Evolutionary conservation across 1,284 basidiomycete genomes (phyloP), one percentile per base, ranked within the genome.

Genomic region (Boletellus dicymbophilus): DNA sequence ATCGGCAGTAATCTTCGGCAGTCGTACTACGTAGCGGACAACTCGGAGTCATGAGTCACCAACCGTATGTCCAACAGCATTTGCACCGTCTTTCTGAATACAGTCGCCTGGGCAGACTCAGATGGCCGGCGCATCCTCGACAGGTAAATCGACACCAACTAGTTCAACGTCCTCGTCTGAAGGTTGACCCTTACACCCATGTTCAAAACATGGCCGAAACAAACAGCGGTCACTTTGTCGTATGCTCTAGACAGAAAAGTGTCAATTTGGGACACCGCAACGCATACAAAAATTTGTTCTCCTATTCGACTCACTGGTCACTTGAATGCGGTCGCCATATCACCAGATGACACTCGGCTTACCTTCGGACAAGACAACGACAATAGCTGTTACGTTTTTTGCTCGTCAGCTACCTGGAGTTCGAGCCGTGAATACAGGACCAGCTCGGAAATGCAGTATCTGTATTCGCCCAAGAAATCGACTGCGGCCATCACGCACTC

Each of bases 301-400:
- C n/a, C 44, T n/a, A 26, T 49, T 40, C 30, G 26, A n/a, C 45
- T 39, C 37, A 28, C 37, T 8, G 25, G 44, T 21, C 48, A 44
- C 8, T n/a, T 49, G 18, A 48, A 28, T 25, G 38, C 48, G 12
- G 16, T 48, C 9, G 37, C 37, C 7, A 28, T 49, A 20, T 48
- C 48, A 15, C 37, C 18, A 13, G 31, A 49, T 15, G 48, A 47
- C 18, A 39, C 25, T 12, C 38, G 15, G 9, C 21, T 49, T 36
- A 44, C 48, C 20, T 28, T 48, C 36, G 48, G 48, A 18, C 48
- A 48, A 36, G 23, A 39, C 11, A 44, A 49, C 37, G 42, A 49
- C 20, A 47, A 26, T 27, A 49, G 48, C 26, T 12, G 48, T 28
- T 23, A 40, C 48, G 37, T 2, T 37, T 49, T 18, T 39, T 48